A percentile compares a stretch with the other conserved stretches of the same genome.
phyloP scores from a whole-genome alignment of 192 early-diverging fungal genomes.

The Mortierella antarctica region DNA sequence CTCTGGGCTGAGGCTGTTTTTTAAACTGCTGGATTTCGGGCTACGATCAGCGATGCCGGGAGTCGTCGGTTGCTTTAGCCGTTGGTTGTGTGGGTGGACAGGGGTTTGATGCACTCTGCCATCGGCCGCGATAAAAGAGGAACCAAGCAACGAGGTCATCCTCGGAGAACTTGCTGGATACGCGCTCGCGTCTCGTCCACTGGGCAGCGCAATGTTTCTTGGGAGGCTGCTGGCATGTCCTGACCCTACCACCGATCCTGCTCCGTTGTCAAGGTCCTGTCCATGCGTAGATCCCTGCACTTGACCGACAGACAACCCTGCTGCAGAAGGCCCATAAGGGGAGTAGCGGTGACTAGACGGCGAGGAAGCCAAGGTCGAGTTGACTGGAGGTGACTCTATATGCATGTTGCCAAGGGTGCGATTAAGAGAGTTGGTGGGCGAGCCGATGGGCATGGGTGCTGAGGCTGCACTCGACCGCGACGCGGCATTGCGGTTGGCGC shows the following conservation, averaged over 20 bases:
- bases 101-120: constrained; percentile 27
- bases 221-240: constrained; percentile 5
- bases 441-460: constrained; percentile 18
- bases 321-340: constrained; percentile 4
- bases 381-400: constrained; percentile 51
- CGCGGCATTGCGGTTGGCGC: constrained; percentile 52
- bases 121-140: constrained; percentile 36
- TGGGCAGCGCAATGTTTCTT: constrained; percentile 14
- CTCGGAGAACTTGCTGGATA: constrained; percentile 27
- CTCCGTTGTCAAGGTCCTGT: constrained; percentile 7
- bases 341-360: constrained; percentile 42
- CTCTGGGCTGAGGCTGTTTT: constrained; percentile 31
- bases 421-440: constrained; percentile 38
- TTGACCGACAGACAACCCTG: too few relatives aligned
- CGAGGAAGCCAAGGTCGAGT: constrained; percentile 30
- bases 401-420: constrained; percentile 53
- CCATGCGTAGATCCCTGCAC: too few relatives aligned
- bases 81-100: constrained; percentile 28
- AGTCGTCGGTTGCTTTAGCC: not conserved
- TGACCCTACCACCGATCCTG: not conserved
- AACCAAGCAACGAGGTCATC: constrained; percentile 44
- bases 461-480: constrained; percentile 3
- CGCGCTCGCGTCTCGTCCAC: constrained; percentile 6
- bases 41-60: constrained; percentile 9
- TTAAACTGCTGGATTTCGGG: constrained; percentile 19